Conservation (phyloP, 2,329 filamentous ascomycete species). For the Zopfia rhizophila region DNA sequence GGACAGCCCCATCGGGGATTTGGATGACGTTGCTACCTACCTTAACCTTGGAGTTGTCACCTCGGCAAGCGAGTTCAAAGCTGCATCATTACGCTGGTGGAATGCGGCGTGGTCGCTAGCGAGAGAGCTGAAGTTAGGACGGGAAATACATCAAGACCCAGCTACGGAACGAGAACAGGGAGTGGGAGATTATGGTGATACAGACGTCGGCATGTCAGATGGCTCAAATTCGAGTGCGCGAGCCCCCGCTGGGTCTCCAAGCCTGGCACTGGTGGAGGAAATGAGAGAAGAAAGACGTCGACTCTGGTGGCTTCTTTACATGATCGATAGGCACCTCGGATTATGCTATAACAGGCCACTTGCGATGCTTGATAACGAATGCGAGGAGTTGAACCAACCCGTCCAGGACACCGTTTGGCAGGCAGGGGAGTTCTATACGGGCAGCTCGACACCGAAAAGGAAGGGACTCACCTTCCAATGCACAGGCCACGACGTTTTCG, state of each 20-base stretch:
- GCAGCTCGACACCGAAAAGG: conserved; percentile 55
- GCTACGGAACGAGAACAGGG: conserved; percentile 45
- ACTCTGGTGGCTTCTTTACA: conserved; percentile 94
- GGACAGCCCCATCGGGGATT: conserved; percentile 70
- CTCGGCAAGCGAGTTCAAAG: conserved; percentile 92
- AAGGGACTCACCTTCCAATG: conserved; percentile 81
- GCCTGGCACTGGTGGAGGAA: conserved; percentile 53
- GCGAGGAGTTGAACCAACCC: conserved; percentile 81
- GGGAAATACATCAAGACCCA: conserved; percentile 75
- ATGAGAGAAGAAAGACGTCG: conserved; percentile 83
- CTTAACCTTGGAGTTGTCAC: conserved; percentile 91
- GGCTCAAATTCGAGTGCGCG: conserved; percentile 39
- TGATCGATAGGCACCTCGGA: conserved; percentile 86
- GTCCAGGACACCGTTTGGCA: conserved; percentile 89
- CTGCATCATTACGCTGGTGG: conserved; percentile 92
- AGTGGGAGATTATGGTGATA: conserved; percentile 49
- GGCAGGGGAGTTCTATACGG: conserved; percentile 76
- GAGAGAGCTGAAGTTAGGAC: conserved; percentile 85
- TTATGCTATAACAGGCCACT: conserved; percentile 91
- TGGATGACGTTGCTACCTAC: conserved; percentile 91
- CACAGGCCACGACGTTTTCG: conserved; percentile 87
- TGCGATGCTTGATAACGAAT: conserved; percentile 84
- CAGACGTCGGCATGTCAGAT: conserved; percentile 47
- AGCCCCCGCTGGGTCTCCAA: conserved; percentile 40
- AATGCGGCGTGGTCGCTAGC: conserved; percentile 91